Conservation (phyloP, 495 filamentous ascomycete genomes). For the Cudoniella acicularis region DNA sequence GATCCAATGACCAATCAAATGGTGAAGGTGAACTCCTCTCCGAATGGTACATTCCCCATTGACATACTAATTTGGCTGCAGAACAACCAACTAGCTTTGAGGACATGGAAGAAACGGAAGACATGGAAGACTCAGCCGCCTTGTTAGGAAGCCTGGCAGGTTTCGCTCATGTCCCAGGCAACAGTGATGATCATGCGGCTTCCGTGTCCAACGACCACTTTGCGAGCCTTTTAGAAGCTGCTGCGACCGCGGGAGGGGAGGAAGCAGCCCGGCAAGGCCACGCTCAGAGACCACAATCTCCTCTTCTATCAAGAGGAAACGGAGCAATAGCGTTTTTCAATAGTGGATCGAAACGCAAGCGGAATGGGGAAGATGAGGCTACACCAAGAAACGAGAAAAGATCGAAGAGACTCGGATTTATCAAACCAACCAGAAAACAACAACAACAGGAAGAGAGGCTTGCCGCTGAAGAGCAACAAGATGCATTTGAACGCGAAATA, state of each 20-base stretch:
- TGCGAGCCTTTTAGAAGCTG: slow-evolving; percentile 21
- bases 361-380: too few relatives aligned
- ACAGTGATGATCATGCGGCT: background rate
- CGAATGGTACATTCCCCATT: background rate
- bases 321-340: too few relatives aligned
- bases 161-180: slow-evolving; percentile 3
- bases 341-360: slow-evolving; percentile 15
- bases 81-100: slow-evolving; percentile 9
- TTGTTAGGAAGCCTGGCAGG: slow-evolving; percentile 18
- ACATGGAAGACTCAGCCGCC: slow-evolving; percentile 15
- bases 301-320: background rate
- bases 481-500: slow-evolving; percentile 16
- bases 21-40: background rate
- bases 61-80: slow-evolving; percentile 8
- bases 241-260: slow-evolving; percentile 18
- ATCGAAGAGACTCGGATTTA: too few relatives aligned
- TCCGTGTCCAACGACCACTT: slow-evolving; percentile 17
- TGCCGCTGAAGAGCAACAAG: slow-evolving; percentile 2
- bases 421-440: slow-evolving; percentile 1
- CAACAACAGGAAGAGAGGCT: too few relatives aligned
- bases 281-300: background rate
- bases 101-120: slow-evolving; percentile 8
- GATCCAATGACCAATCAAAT: slow-evolving; percentile 10
- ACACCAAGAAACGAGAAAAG: too few relatives aligned
- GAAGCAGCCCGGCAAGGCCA: slow-evolving; percentile 6